Evolutionary conservation across 768 basidiomycete species (phyloP).

Genomic region (Suillus weaverae): DNA sequence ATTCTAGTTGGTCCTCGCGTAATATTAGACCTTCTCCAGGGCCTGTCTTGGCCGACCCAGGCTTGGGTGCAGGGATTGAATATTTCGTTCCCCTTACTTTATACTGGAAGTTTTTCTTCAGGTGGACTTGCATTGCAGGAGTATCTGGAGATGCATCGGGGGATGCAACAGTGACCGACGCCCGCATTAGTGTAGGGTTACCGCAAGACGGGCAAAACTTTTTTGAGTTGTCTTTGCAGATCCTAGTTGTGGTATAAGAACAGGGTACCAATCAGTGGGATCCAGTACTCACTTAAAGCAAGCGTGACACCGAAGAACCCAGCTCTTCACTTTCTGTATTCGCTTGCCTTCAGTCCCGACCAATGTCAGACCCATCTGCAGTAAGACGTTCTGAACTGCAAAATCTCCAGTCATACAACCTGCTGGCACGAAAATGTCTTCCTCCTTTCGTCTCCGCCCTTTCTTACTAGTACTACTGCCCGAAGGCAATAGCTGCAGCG

Average conservation of each 20-base stretch:
- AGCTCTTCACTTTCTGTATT: slow-evolving; percentile 90
- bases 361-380: slow-evolving; percentile 91
- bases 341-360: slow-evolving; percentile 88
- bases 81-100: slow-evolving; percentile 88
- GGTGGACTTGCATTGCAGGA: slow-evolving; percentile 81
- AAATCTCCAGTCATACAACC: slow-evolving; percentile 99
- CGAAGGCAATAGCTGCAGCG: slow-evolving; percentile 77
- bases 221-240: slow-evolving; percentile 92
- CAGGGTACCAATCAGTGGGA: background rate
- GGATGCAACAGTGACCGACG: slow-evolving; percentile 83
- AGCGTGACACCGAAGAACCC: slow-evolving; percentile 96
- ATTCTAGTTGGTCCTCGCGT: slow-evolving; percentile 91
- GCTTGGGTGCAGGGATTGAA: slow-evolving; percentile 87
- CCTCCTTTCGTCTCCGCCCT: slow-evolving; percentile 32
- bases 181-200: slow-evolving; percentile 85
- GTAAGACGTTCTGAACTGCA: slow-evolving; percentile 96
- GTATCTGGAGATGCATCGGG: slow-evolving; percentile 59
- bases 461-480: slow-evolving; percentile 32
- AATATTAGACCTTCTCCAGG: slow-evolving; percentile 82
- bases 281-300: slow-evolving; percentile 90
- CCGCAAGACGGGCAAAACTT: slow-evolving; percentile 99
- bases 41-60: slow-evolving; percentile 83
- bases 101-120: slow-evolving; percentile 96
- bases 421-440: slow-evolving; percentile 49
- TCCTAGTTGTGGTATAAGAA: slow-evolving; percentile 45